A percentile compares a stretch with the other conserved stretches of the same genome.
These are phyloP conservation scores for Pontederia crassipes DNA, from an alignment of 176 grass and related monocot species.

Conservation along the genomic window DNA sequence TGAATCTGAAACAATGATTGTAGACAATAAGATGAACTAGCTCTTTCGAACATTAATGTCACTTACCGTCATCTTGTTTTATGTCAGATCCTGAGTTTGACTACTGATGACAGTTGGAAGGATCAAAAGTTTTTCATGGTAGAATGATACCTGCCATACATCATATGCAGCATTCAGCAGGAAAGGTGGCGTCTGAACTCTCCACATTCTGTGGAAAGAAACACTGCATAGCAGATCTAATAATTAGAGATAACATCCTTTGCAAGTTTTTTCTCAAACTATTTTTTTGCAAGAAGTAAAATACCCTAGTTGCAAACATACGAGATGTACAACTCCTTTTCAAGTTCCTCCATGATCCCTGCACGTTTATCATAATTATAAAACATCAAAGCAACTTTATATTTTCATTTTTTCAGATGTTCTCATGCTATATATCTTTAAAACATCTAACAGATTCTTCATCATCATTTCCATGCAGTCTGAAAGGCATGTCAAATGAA, in stretches of 20 bases:
- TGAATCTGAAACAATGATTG: conserved; percentile 43
- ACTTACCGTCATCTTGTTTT: background rate
- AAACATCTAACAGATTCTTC: no score
- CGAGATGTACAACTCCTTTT: conserved; percentile 66
- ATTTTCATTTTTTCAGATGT: no score
- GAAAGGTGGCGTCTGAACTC: conserved; percentile 48
- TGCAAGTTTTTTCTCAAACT: background rate
- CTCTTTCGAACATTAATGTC: background rate
- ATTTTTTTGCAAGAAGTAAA: background rate
- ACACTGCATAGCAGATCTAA: conserved; percentile 33
- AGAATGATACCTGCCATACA: conserved; percentile 57
- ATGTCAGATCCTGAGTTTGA: no score
- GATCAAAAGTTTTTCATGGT: background rate
- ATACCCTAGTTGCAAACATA: conserved; percentile 78
- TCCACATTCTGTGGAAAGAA: conserved; percentile 52
- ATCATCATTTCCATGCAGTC: no score
- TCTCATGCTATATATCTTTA: no score
- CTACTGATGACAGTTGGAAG: no score
- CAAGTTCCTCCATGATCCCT: conserved; percentile 67
- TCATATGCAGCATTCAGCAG: conserved; percentile 72
- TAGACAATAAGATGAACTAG: no score
- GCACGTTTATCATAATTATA: background rate
- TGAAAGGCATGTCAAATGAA: no score
- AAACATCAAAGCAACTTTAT: no score
- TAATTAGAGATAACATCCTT: background rate